Evolutionary conservation across 2,329 filamentous ascomycete genomes (phyloP).

Genomic region (Fusarium chlamydosporum): DNA sequence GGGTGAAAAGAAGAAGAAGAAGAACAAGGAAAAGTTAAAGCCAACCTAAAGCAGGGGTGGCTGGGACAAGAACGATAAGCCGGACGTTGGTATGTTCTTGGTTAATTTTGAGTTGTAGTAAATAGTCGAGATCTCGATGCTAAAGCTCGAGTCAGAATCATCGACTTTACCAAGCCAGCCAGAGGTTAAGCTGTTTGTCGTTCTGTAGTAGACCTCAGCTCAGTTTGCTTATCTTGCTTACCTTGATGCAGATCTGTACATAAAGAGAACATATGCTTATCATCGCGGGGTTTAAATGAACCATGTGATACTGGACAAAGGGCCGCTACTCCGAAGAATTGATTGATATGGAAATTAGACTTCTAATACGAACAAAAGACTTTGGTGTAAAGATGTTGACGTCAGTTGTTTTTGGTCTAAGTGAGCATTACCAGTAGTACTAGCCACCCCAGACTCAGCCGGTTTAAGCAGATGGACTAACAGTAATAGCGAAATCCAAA

Average conservation of each 20-base stretch:
- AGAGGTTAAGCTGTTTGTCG: background rate
- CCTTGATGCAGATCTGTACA: slow-evolving; percentile 17
- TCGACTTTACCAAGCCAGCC: background rate
- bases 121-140: slow-evolving; percentile 20
- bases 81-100: slow-evolving; percentile 3
- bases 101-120: background rate
- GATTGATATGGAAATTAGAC: background rate
- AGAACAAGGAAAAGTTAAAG: background rate
- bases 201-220: background rate
- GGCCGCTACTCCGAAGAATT: background rate
- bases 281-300: background rate
- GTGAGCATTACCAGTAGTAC: background rate
- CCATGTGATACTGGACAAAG: slow-evolving; percentile 4
- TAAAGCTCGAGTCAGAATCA: slow-evolving; percentile 1
- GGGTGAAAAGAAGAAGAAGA: slow-evolving; percentile 17
- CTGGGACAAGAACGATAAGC: slow-evolving; percentile 27
- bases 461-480: background rate
- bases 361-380: slow-evolving; percentile 8
- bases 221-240: background rate
- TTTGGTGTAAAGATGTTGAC: slow-evolving; percentile 9
- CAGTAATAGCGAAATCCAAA: background rate
- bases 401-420: slow-evolving; percentile 15
- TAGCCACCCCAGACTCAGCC: background rate
- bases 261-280: slow-evolving; percentile 20
- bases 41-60: slow-evolving; percentile 3